Conservation (phyloP, 768 basidiomycete genomes). For the Nidularia pulvinata region DNA sequence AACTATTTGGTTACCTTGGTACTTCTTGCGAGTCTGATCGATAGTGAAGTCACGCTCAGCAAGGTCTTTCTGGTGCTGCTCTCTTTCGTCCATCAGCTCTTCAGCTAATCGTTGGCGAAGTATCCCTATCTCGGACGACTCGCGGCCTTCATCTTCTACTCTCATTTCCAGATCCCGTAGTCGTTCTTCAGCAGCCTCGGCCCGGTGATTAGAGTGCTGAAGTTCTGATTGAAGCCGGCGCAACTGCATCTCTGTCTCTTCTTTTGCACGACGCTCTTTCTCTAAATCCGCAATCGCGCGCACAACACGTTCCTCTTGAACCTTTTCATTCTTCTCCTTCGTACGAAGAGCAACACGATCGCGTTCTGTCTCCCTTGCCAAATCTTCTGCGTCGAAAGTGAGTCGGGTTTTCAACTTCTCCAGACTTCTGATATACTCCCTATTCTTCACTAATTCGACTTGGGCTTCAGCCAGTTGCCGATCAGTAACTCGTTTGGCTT, state of each 20-base stretch:
- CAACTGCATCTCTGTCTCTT: conserved; percentile 62
- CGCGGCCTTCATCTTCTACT: conserved; percentile 68
- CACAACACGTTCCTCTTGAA: conserved; percentile 59
- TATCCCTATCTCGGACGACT: conserved; percentile 62
- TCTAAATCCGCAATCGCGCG: conserved; percentile 62
- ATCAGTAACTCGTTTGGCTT: conserved; percentile 94
- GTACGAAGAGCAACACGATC: conserved; percentile 65
- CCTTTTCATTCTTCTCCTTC: conserved; percentile 65
- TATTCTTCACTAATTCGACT: conserved; percentile 72
- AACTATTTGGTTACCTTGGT: conserved; percentile 58
- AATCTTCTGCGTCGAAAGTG: conserved; percentile 81
- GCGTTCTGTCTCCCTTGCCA: conserved; percentile 69
- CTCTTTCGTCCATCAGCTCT: conserved; percentile 77
- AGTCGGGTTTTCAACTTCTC: conserved; percentile 80
- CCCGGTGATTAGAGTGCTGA: conserved; percentile 51
- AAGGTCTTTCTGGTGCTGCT: conserved; percentile 80
- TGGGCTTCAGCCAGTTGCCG: conserved; percentile 85
- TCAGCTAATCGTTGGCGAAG: conserved; percentile 70
- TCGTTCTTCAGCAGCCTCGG: conserved; percentile 47
- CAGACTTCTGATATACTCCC: conserved; percentile 79
- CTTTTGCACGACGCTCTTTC: conserved; percentile 64
- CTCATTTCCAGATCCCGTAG: conserved; percentile 60
- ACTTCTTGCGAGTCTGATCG: conserved; percentile 85
- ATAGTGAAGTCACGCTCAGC: conserved; percentile 75
- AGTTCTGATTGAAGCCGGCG: conserved; percentile 64